phyloP scores from a whole-genome alignment of 1,284 basidiomycete species.

The Ceratorhiza oryzae-sativae region DNA sequence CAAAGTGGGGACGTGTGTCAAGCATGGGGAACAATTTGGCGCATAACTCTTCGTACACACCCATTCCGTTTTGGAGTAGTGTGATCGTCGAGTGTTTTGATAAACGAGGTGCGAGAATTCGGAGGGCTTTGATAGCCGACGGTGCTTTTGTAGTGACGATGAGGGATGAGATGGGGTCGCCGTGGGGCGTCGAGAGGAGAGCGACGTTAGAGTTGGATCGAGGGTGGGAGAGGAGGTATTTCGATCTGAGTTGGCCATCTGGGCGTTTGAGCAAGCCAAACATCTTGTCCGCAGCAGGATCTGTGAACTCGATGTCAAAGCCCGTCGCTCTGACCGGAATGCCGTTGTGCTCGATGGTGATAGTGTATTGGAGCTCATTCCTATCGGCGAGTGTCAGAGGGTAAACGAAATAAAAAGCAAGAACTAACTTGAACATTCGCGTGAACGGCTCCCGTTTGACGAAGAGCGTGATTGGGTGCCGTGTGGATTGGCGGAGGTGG shows the following conservation, averaged over 20 bases:
- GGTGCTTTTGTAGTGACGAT: slow-evolving; percentile 86
- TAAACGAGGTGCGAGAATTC: slow-evolving; percentile 69
- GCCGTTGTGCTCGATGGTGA: slow-evolving; percentile 54
- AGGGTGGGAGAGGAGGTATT: slow-evolving; percentile 31
- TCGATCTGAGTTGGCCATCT: slow-evolving; percentile 32
- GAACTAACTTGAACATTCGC: slow-evolving; percentile 45
- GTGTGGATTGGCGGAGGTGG: slow-evolving; percentile 70
- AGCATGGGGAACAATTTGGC: slow-evolving; percentile 76
- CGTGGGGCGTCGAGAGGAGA: slow-evolving; percentile 38
- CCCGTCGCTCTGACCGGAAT: slow-evolving; percentile 51
- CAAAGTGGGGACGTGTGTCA: slow-evolving; percentile 78
- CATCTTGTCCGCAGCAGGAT: slow-evolving; percentile 26
- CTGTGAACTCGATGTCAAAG: slow-evolving; percentile 40
- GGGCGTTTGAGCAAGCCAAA: slow-evolving; percentile 31
- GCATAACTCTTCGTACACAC: slow-evolving; percentile 83
- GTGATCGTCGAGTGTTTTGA: slow-evolving; percentile 79
- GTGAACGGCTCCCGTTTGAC: slow-evolving; percentile 59
- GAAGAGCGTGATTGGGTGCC: slow-evolving; percentile 71
- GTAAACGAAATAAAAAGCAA: background rate
- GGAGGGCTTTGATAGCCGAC: slow-evolving; percentile 66
- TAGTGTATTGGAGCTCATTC: slow-evolving; percentile 40
- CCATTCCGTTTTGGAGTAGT: slow-evolving; percentile 90
- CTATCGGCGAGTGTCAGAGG: background rate
- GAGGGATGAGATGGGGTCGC: slow-evolving; percentile 67
- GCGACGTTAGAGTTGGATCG: background rate